Evolutionary conservation across 495 filamentous ascomycete genomes (phyloP).

Genomic region (Elasticomyces elasticus): DNA sequence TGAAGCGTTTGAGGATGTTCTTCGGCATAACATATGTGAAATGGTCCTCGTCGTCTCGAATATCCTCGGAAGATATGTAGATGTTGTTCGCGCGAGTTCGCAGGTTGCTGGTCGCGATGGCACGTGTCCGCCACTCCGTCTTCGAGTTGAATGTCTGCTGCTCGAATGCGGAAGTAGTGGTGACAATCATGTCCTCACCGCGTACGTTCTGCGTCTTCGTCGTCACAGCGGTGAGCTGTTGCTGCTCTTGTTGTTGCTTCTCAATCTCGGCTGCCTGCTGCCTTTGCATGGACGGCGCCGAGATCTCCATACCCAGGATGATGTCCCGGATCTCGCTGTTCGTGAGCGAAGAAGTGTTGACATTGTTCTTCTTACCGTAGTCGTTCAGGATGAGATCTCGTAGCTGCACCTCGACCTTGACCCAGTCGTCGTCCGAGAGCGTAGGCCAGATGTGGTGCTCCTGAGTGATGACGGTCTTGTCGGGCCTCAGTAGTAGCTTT

Average conservation of each 20-base stretch:
- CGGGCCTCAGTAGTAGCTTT: slow-evolving; percentile 90
- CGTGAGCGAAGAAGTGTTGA: slow-evolving; percentile 93
- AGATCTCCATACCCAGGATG: slow-evolving; percentile 99
- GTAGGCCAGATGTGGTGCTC: slow-evolving; percentile 99
- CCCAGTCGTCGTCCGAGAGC: slow-evolving; percentile 93
- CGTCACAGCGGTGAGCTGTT: slow-evolving; percentile 92
- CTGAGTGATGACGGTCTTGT: slow-evolving; percentile 97
- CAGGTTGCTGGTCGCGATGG: slow-evolving; percentile 92
- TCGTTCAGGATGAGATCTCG: slow-evolving; percentile 95
- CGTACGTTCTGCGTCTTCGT: slow-evolving; percentile 98
- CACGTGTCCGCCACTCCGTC: slow-evolving; percentile 96
- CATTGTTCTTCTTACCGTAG: slow-evolving; percentile 99
- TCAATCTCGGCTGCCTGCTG: slow-evolving; percentile 99
- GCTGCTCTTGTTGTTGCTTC: slow-evolving; percentile 94
- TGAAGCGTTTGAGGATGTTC: slow-evolving; percentile 97
- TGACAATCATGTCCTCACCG: slow-evolving; percentile 96
- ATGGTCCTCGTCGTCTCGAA: slow-evolving; percentile 66
- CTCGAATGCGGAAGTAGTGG: slow-evolving; percentile 93
- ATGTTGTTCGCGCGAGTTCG: slow-evolving; percentile 95
- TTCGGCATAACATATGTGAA: slow-evolving; percentile 98
- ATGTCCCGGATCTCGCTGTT: slow-evolving; percentile 97
- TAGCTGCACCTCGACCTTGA: slow-evolving; percentile 94
- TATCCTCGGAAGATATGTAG: slow-evolving; percentile 91
- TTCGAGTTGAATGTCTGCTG: slow-evolving; percentile 96
- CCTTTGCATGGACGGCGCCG: slow-evolving; percentile 92